Percentiles rank a stretch among this genome's conserved stretches.
Evolutionary conservation across 2,329 filamentous ascomycete species (phyloP).

Genomic region (Rhynchosporium agropyri): DNA sequence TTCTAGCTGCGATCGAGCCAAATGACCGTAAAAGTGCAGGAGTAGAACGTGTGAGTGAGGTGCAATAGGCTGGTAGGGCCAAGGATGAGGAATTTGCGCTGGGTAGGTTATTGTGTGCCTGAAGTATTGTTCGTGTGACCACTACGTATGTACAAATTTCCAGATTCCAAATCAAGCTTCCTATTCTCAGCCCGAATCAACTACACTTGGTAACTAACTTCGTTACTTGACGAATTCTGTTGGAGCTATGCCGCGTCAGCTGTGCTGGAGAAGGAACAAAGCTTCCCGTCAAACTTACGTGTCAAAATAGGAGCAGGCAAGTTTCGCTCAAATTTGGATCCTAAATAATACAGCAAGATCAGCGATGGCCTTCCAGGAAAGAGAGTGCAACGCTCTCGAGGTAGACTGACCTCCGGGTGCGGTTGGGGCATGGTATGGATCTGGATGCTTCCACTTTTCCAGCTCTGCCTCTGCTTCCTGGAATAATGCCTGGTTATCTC

Average conservation of each 20-base stretch:
- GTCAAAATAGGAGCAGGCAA: constrained; percentile 77
- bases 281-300: constrained; percentile 59
- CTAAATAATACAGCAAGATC: constrained; percentile 49
- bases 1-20: too few species aligned
- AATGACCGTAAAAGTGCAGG: too few species aligned
- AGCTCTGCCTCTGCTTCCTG: constrained; percentile 86
- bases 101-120: background rate
- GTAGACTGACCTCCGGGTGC: constrained; percentile 79
- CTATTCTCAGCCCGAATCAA: background rate
- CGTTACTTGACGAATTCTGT: constrained; percentile 34
- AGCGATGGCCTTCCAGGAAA: background rate
- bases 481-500: constrained; percentile 68
- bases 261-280: background rate
- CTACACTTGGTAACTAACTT: background rate
- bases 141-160: constrained; percentile 27
- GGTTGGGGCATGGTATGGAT: constrained; percentile 86
- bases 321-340: constrained; percentile 96
- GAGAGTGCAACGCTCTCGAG: constrained; percentile 1
- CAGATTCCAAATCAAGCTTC: constrained; percentile 10
- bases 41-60: too few species aligned
- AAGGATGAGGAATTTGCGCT: too few species aligned
- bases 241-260: constrained; percentile 34
- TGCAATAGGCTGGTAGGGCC: too few species aligned
- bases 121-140: constrained; percentile 2
- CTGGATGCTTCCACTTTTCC: constrained; percentile 95